A percentile compares a stretch with the other conserved stretches of the same genome.
phyloP scores from a whole-genome alignment of 257 asterid genomes.

The Penstemon eatonii region DNA sequence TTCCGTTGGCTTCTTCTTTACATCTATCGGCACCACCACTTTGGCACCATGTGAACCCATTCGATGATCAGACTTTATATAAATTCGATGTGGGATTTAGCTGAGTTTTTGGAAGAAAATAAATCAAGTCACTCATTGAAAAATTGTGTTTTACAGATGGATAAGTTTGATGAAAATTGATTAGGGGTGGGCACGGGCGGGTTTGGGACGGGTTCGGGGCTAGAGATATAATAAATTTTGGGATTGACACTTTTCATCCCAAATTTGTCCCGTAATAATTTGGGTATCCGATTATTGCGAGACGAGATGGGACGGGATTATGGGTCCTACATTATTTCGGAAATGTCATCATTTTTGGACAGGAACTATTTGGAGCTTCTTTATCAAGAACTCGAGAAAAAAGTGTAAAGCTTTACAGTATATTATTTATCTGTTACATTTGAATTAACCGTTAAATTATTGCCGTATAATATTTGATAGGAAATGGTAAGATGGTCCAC shows the following conservation, averaged over 20 bases:
- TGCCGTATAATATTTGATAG: neutral
- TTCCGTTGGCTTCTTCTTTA: slow-evolving; percentile 70
- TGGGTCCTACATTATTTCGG: no score
- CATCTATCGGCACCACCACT: slow-evolving; percentile 62
- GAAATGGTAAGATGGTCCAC: neutral
- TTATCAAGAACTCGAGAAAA: no score
- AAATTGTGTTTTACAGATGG: neutral
- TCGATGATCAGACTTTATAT: neutral
- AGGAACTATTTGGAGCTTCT: no score
- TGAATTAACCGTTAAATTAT: neutral
- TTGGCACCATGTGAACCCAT: slow-evolving; percentile 49
- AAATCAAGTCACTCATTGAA: neutral
- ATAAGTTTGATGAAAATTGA: slow-evolving; percentile 14
- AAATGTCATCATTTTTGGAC: no score
- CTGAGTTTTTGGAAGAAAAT: no score
- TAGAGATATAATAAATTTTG: no score
- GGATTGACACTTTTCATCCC: no score
- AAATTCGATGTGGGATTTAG: neutral
- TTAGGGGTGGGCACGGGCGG: neutral
- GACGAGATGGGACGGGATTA: no score
- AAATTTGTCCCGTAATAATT: no score
- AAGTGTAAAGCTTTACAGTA: no score
- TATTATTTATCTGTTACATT: neutral
- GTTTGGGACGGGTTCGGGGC: no score
- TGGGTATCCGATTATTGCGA: no score